Evolutionary conservation across 108 stramenopile genomes (phyloP), one percentile per base, ranked within the genome.

Genomic region (Parietichytrium sp.): DNA sequence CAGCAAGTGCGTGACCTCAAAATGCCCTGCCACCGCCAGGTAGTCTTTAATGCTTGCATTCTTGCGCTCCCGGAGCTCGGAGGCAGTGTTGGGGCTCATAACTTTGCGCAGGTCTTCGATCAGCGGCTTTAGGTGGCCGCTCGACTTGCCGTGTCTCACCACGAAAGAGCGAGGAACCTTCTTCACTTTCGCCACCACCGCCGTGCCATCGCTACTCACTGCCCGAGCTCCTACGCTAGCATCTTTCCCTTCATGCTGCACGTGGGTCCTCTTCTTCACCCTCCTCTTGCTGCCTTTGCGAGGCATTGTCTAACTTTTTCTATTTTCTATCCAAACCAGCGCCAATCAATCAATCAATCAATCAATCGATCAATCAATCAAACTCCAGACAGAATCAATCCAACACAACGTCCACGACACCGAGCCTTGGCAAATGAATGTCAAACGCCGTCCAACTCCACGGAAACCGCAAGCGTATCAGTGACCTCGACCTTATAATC

Each of bases 1-100:
- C 47, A 99, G 48, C 30, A 98, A 88, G 85, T 99, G 98, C 0
- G 96, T 95, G 48, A 99, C 86, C 18, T 96, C 96, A 79, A 99
- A 85, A 13, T 92, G 88, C 8, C 91, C 80, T 8, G 95, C 92
- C 12, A 96, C 91, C 33, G 81, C 31, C 3, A 84, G 87, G 52
- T 84, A 90, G 82, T 91, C 90, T 78, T 90, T 88, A 25, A 91
- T 55, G 51, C 23, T 48, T 26, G 78, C 81, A 4, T 8, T 30
- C 77, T 93, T 86, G 81, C 92, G 93, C 80, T 95, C 95, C 55
- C 92, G 90, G 61, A 99, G 95, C 54, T 96, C 93, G 45, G 89
- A 26, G 1, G 98, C 98, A 1, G 98, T 99, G 88, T 96, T 90
- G 6, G 98, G 98, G 48, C 93, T 86, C 97, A 99, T 97, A 3